A percentile compares a stretch with the other conserved stretches of the same genome.
Evolutionary conservation across 2,329 filamentous ascomycete genomes (phyloP).

Genomic region (Podosphaera fusca): DNA sequence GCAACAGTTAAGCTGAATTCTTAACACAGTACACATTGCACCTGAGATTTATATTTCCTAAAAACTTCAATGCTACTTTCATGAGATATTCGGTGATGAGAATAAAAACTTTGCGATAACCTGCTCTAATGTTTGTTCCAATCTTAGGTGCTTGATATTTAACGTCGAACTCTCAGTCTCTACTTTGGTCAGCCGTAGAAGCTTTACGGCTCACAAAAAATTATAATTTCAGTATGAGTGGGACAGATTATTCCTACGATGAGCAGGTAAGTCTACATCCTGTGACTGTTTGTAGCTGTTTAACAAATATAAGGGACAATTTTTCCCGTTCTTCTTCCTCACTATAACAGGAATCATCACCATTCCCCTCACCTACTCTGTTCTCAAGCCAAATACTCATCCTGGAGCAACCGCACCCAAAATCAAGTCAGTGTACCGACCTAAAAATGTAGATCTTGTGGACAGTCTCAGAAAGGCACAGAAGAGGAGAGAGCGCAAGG

Average conservation of each 20-base stretch:
- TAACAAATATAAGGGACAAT: conserved; percentile 45
- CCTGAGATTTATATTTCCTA: not conserved
- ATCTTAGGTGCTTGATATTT: not conserved
- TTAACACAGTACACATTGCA: not conserved
- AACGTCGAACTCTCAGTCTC: not conserved
- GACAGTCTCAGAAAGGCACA: conserved; percentile 63
- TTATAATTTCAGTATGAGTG: conserved; percentile 14
- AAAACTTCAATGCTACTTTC: not conserved
- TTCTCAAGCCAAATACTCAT: conserved; percentile 55
- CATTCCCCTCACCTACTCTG: conserved; percentile 68
- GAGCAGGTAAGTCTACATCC: conserved; percentile 38
- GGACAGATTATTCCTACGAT: conserved; percentile 87
- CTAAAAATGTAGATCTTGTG: conserved; percentile 65
- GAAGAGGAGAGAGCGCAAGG: conserved; percentile 67
- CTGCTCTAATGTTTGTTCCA: not conserved
- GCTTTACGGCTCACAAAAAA: not conserved
- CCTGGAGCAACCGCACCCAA: conserved; percentile 60
- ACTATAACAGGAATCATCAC: conserved; percentile 75
- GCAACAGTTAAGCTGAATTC: not conserved
- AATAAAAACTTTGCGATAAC: not conserved
- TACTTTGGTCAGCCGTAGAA: too few species aligned
- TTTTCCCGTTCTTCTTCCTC: conserved; percentile 97
- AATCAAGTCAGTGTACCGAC: conserved; percentile 61
- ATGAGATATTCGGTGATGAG: not conserved
- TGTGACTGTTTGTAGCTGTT: not conserved